These are phyloP conservation scores for Blastocystis hominis DNA, from an alignment of 352 stramenopile genomes.

Conservation along the genomic window DNA sequence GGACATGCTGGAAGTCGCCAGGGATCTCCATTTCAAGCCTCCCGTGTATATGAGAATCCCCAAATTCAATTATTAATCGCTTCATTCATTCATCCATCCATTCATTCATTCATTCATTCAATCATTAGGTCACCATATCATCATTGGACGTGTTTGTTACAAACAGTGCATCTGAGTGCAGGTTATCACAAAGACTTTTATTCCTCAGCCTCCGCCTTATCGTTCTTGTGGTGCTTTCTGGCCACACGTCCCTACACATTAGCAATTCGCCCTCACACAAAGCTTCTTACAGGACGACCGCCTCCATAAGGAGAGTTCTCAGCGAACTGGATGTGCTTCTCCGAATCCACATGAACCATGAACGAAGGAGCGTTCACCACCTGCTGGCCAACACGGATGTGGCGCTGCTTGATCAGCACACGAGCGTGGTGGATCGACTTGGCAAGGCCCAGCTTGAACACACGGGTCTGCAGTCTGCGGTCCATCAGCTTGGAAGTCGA, in stretches of 20 bases:
- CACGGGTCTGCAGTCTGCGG: too few relatives aligned
- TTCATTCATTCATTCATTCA: background rate
- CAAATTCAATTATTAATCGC: background rate
- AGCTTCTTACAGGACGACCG: too few relatives aligned
- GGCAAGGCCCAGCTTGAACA: too few relatives aligned
- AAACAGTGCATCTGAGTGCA: background rate
- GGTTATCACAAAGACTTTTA: conserved; percentile 23
- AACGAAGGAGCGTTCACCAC: too few relatives aligned
- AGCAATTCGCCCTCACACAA: too few relatives aligned
- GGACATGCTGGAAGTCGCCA: background rate
- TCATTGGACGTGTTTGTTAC: conserved; percentile 5
- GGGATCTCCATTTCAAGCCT: background rate
- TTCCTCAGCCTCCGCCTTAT: background rate
- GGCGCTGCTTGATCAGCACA: too few relatives aligned
- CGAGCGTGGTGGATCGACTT: too few relatives aligned
- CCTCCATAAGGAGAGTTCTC: too few relatives aligned
- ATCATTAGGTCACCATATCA: background rate
- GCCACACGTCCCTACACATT: conserved; percentile 39
- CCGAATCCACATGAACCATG: too few relatives aligned
- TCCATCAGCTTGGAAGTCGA: too few relatives aligned
- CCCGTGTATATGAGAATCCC: background rate
- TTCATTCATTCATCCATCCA: background rate
- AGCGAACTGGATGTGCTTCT: too few relatives aligned
- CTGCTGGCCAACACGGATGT: too few relatives aligned
- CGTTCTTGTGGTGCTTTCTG: conserved; percentile 47